Percentiles rank a stretch among this genome's conserved stretches.
Evolutionary conservation across 768 basidiomycete species (phyloP).

Genomic region (Russula abietina): DNA sequence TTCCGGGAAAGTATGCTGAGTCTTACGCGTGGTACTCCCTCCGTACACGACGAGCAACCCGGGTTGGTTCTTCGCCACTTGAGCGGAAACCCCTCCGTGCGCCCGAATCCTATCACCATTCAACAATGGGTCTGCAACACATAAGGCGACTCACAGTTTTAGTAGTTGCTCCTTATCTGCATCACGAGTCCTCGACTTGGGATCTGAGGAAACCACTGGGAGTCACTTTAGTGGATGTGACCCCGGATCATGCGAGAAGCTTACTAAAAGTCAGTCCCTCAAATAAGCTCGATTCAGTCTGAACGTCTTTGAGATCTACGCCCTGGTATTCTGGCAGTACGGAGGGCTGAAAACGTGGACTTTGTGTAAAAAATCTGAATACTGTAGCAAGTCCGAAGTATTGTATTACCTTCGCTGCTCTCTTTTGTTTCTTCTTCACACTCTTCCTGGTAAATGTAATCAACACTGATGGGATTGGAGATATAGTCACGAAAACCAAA

Average conservation of each 20-base stretch:
- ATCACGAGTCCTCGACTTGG: constrained; percentile 59
- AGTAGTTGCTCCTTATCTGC: constrained; percentile 64
- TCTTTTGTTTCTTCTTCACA: constrained; percentile 52
- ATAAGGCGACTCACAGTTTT: constrained; percentile 47
- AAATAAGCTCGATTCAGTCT: constrained; percentile 62
- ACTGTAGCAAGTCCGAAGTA: neutral
- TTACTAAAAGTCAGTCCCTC: constrained; percentile 73
- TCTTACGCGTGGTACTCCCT: constrained; percentile 61
- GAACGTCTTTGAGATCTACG: constrained; percentile 52
- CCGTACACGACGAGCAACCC: constrained; percentile 60
- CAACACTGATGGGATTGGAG: neutral
- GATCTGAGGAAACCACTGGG: constrained; percentile 70
- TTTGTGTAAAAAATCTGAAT: neutral
- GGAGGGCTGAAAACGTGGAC: constrained; percentile 37
- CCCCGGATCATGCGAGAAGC: constrained; percentile 28
- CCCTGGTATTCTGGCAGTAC: constrained; percentile 65
- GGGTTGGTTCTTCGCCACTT: constrained; percentile 52
- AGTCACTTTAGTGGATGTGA: neutral
- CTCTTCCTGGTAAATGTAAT: constrained; percentile 16
- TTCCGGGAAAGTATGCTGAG: neutral
- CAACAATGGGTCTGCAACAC: constrained; percentile 1
- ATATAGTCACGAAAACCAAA: constrained; percentile 23
- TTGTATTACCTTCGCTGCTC: constrained; percentile 39
- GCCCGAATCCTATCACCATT: constrained; percentile 50
- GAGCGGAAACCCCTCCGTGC: constrained; percentile 60